Evolutionary conservation across 805 yeast genomes (phyloP), one percentile per base, ranked within the genome.

Genomic region (Teunomyces gatunensis): DNA sequence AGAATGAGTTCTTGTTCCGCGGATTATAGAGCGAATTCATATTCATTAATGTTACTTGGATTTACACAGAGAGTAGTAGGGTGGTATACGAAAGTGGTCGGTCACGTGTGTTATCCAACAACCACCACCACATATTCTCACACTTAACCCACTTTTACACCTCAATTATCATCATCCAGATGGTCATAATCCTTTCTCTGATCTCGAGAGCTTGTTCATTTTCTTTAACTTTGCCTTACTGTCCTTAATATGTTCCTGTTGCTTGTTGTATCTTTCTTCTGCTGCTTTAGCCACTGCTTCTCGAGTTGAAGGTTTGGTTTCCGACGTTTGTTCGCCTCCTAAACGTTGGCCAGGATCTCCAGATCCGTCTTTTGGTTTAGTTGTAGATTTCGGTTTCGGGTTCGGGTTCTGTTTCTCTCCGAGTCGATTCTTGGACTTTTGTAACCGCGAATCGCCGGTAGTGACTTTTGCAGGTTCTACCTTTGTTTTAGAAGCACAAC

Each of bases 221-320:
- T 63, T 57, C 55, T 63, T 56, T 34, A 73, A 51, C 53, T 63
- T 63, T 2, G 55, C 64, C 48, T 57, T 55, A 45, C 74, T 68
- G 15, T 57, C 56, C 45, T 56, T 53, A 18, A 50, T 23, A 40
- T 65, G 54, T 21, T 60, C 61, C 45, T 68, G 68, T 21, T 61
- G 65, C 39, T 56, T 59, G 27, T 60, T 51, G 49, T 50, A 65
- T 39, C 78, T 51, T 30, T 53, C 58, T 45, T 72, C 71, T 1
- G 77, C 77, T 5, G 78, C 78, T 36, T 50, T 54, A 4, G 75
- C 77, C 2, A 65, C 73, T 2, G 75, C 75, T 17, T 57, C 65
- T 42, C 53, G 57, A 17, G 52, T 45, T 33, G 41, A 37, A 5
- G 34, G 13, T 13, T 15, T 18, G 43, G 17, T 4, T 13, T 34